These are phyloP conservation scores for Aspergillus pseudoglaucus DNA, from an alignment of 2,329 filamentous ascomycete species.

Conservation along the genomic window DNA sequence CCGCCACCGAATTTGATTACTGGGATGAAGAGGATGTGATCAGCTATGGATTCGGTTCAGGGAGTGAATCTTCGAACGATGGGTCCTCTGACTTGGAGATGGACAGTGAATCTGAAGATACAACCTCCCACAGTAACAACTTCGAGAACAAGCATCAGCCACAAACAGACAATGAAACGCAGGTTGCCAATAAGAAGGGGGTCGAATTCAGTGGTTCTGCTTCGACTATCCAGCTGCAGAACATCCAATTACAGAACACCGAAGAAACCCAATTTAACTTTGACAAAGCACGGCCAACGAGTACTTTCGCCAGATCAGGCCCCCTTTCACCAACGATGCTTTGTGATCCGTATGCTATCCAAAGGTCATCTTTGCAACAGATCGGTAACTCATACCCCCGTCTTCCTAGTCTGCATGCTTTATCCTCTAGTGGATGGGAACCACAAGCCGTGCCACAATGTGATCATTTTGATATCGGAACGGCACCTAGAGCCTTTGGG, in stretches of 20 bases:
- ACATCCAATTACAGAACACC: not conserved
- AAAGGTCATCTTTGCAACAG: not conserved
- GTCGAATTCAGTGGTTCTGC: no score
- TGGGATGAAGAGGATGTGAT: conserved; percentile 5
- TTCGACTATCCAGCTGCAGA: not conserved
- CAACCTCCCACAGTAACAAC: not conserved
- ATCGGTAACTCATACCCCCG: not conserved
- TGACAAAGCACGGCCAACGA: no score
- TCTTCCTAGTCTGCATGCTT: not conserved
- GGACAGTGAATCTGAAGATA: not conserved
- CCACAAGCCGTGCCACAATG: no score
- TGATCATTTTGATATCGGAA: no score
- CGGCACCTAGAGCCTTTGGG: no score
- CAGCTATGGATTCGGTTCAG: conserved; percentile 1
- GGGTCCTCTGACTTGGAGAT: not conserved
- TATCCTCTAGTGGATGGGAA: not conserved
- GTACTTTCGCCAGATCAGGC: no score
- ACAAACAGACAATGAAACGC: no score
- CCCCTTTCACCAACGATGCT: not conserved
- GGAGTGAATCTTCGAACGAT: not conserved
- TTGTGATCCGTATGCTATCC: not conserved
- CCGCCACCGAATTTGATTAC: not conserved
- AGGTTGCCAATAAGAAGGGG: not conserved
- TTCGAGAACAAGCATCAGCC: conserved; percentile 1
- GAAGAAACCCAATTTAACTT: not conserved